Evolutionary conservation across 331 rosid species (phyloP).

Genomic region (Quercus lobata): DNA sequence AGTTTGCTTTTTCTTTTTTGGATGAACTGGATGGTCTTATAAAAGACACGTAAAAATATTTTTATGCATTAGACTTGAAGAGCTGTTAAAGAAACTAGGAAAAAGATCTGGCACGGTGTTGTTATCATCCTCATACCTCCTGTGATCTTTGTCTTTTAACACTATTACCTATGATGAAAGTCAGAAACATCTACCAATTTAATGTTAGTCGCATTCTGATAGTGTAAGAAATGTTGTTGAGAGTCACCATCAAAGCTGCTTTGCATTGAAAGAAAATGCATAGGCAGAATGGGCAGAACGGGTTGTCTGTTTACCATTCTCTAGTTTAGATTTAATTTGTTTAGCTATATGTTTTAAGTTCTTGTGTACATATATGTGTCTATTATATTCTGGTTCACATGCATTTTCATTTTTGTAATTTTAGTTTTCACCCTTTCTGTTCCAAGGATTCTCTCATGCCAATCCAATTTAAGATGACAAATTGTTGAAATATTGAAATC

Average conservation of each 20-base stretch:
- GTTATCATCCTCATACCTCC: conserved; percentile 24
- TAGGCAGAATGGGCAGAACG: not conserved
- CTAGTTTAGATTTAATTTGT: not conserved
- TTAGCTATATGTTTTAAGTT: not conserved
- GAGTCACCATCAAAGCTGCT: conserved; percentile 21
- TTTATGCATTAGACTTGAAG: not conserved
- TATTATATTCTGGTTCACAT: not conserved
- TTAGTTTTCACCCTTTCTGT: not conserved
- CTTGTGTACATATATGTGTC: not conserved
- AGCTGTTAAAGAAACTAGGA: not conserved
- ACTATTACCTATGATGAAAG: conserved; percentile 15
- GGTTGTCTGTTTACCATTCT: not conserved
- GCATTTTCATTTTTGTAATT: not conserved
- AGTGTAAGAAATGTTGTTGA: conserved; percentile 22
- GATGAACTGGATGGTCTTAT: conserved; percentile 10
- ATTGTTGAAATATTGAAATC: not conserved
- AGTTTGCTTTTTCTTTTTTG: conserved; percentile 2
- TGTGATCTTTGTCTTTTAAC: conserved; percentile 29
- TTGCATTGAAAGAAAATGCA: not conserved
- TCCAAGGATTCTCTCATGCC: not conserved
- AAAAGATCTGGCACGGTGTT: conserved; percentile 8
- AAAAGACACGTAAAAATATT: not conserved
- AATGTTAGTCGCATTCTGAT: conserved; percentile 15
- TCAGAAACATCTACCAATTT: conserved; percentile 16
- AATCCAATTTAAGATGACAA: not conserved